Evolutionary conservation across 2,329 filamentous ascomycete genomes (phyloP).

Genomic region (Colletotrichum incanum): DNA sequence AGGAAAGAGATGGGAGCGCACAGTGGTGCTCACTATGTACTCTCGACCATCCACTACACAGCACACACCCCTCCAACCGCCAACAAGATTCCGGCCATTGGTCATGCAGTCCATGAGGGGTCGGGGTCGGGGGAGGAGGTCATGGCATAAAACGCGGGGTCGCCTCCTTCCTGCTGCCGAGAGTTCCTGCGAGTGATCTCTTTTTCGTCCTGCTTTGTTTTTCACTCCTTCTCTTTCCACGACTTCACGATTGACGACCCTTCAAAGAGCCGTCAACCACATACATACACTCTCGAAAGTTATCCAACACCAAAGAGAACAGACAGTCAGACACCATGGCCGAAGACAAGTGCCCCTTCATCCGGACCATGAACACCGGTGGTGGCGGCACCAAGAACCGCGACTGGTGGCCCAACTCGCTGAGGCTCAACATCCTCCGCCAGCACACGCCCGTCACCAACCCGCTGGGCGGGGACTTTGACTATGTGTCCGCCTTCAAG

Average conservation of each 20-base stretch:
- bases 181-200: background rate
- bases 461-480: conserved; percentile 76
- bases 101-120: conserved; percentile 40
- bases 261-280: background rate
- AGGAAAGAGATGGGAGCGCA: conserved; percentile 28
- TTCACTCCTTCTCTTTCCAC: conserved; percentile 1
- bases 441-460: conserved; percentile 77
- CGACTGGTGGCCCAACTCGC: conserved; percentile 82
- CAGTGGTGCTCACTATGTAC: conserved; percentile 29
- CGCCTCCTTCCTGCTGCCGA: conserved; percentile 20
- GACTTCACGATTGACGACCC: conserved; percentile 19
- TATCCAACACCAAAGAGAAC: background rate
- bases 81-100: conserved; percentile 39
- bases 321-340: conserved; percentile 30
- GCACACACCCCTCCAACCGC: conserved; percentile 12
- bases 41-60: conserved; percentile 20
- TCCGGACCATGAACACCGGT: conserved; percentile 56
- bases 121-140: conserved; percentile 5
- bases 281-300: background rate
- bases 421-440: conserved; percentile 81
- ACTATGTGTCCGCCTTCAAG: conserved; percentile 82
- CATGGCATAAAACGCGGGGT: conserved; percentile 41
- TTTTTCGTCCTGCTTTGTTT: background rate
- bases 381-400: conserved; percentile 77
- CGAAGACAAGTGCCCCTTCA: conserved; percentile 39